phyloP scores from a whole-genome alignment of 2,329 filamentous ascomycete genomes.

The Fusarium sp. region DNA sequence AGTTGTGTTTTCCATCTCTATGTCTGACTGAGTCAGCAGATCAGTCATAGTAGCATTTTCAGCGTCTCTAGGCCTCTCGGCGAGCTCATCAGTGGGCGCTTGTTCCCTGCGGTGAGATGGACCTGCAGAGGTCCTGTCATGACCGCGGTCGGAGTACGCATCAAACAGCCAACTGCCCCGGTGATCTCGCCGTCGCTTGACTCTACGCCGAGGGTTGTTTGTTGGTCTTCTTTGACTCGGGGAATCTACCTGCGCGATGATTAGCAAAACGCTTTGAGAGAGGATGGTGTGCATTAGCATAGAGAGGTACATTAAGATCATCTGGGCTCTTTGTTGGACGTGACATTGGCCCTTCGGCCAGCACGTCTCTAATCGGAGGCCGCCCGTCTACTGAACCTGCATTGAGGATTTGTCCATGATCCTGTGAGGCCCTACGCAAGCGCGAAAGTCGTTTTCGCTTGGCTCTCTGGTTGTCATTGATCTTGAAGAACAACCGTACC shows the following conservation, averaged over 20 bases:
- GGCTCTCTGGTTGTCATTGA: background rate
- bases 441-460: background rate
- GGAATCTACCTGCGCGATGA: background rate
- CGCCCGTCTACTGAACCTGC: background rate
- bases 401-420: background rate
- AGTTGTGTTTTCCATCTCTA: background rate
- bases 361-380: background rate
- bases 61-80: rapidly evolving
- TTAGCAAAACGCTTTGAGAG: background rate
- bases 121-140: background rate
- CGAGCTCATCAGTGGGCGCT: background rate
- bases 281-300: background rate
- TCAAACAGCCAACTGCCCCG: background rate
- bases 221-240: rapidly evolving
- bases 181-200: background rate
- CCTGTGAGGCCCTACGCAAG: no score
- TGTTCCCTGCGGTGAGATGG: background rate
- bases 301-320: constrained; percentile 1
- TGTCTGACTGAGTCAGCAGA: background rate
- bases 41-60: background rate
- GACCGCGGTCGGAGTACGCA: background rate
- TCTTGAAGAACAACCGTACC: background rate
- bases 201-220: background rate
- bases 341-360: rapidly evolving
- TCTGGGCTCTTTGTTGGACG: constrained; percentile 1